Evolutionary conservation across 352 stramenopile species (phyloP), one percentile per base, ranked within the genome.

Genomic region (Phytophthora ohioensis): DNA sequence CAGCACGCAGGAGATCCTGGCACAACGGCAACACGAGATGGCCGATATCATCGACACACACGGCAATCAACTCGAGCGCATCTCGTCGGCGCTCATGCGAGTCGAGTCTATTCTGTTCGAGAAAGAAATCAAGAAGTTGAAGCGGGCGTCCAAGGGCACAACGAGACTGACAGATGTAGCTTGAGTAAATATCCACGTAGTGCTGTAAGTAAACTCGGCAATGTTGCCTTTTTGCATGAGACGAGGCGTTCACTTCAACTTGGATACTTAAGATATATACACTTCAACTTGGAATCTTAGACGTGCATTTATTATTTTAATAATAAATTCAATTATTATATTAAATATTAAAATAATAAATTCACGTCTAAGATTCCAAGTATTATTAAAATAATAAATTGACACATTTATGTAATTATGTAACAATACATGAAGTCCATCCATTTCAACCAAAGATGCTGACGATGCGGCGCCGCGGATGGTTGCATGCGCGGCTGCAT

Each of bases 1-100:
- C 60, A 84, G 74, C 27, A 94, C 87, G 3, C 87, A 94, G 53
- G 83, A 91, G 57, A 81, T 94, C 48, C 75, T 94, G n/a, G 84
- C 85, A 0, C 78, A 85, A 27, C 84, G 89, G 66, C 87, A 94
- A 70, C 73, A 87, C 46, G 84, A 88, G 61, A 92, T 94, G 84
- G 82, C 82, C 30, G 76, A 78, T 41, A 72, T 92, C 42, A 87
- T 92, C 47, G 81, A 83, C 57, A 82, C 80, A 13, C 85, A 94
- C 60, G 81, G 78, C 49, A 71, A 73, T 21, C 85, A 92, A 59
- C 68, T 94, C 12, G 64, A 90, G 64, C 76, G 80, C 21, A 89
- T 94, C 55, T 92, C 87, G 2, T 80, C 78, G 10, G 84, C 84
- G 15, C 86, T 94, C 57, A 82, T 89, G 60, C 85, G 84, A 49